Base-by-base conservation (phyloP, 176 grass and related monocot genomes). In the Aegilops bicornis region DNA sequence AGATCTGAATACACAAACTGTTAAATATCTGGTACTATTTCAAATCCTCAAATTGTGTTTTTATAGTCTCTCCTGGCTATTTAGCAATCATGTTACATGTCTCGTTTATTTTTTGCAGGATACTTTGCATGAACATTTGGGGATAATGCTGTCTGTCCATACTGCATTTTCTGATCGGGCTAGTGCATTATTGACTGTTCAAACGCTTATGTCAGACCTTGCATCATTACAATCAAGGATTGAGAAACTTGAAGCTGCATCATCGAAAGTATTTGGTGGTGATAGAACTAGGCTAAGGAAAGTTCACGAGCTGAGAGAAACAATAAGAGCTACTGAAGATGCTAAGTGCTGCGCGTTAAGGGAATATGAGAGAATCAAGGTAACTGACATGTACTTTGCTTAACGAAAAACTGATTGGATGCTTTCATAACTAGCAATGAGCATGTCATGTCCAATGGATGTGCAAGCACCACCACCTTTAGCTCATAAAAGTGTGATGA, bases 361-460 rank as follows among this genome's bases (percentile, higher is more conserved):
- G 84, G 94, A 99, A 79, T 99, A 99, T 23, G 90, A 94, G 64
- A 99, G 94, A 83, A 99, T 99, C 64, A 99, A 99, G 93, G 97
- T 99, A 91, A 88, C 33, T 13, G 43, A n/a, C 64, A 73, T 66
- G 31, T 10, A 19, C 62, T 80, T 32, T 81, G 24, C 36, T 50
- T 10, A 84, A 84, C 60, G 13, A 61, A 37, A 48, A 59, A 30
- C 32, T 74, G 17, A 24, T 59, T 77, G 35, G n/a, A 73, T 60
- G 12, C 39, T 84, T 45, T 24, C 22, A 65, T 77, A 35, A 50
- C 14, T 56, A 69, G 43, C 31, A 78, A 33, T 30, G 63, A 58
- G 14, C 74, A 62, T 77, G 52, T 25, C 39, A 23, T 52, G 14
- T 31, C 3, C 6, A 25, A 32, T 33, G 35, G 35, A 31, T 69